Evolutionary conservation across 352 stramenopile species (phyloP).

Genomic region (Pythium sp.): DNA sequence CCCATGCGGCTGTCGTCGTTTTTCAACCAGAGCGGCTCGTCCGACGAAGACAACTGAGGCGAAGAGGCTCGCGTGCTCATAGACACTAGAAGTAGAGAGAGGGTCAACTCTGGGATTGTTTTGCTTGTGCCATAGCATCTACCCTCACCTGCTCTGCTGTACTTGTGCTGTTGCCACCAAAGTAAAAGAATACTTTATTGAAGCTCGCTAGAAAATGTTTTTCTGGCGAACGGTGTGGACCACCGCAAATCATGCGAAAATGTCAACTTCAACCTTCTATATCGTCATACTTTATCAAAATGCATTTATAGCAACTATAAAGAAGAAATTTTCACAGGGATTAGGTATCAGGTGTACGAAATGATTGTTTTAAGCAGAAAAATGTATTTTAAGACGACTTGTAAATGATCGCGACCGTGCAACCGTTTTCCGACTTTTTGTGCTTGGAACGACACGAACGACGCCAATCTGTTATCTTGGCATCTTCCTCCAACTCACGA

Average conservation of each 20-base stretch:
- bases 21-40: slow-evolving; percentile 56
- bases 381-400: not conserved
- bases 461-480: not conserved
- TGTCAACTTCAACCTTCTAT: not conserved
- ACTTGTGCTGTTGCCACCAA: not conserved
- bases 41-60: slow-evolving; percentile 12
- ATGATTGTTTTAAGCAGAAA: not conserved
- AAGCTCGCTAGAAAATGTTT: not conserved
- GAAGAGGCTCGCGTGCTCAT: not conserved
- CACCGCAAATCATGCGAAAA: slow-evolving; percentile 1
- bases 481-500: not conserved
- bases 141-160: not conserved
- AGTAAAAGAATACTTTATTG: not conserved
- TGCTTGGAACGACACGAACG: not conserved
- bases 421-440: not conserved
- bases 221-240: not conserved
- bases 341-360: too few species aligned
- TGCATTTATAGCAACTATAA: not conserved
- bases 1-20: slow-evolving; percentile 90
- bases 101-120: not conserved
- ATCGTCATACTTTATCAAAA: not conserved
- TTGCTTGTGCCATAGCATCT: not conserved
- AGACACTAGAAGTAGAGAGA: not conserved
- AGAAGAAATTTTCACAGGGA: not conserved
- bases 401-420: not conserved